Percentiles rank a stretch among this genome's conserved stretches.
Evolutionary conservation across 495 filamentous ascomycete genomes (phyloP).

Genomic region (Penicillium bialowiezense): DNA sequence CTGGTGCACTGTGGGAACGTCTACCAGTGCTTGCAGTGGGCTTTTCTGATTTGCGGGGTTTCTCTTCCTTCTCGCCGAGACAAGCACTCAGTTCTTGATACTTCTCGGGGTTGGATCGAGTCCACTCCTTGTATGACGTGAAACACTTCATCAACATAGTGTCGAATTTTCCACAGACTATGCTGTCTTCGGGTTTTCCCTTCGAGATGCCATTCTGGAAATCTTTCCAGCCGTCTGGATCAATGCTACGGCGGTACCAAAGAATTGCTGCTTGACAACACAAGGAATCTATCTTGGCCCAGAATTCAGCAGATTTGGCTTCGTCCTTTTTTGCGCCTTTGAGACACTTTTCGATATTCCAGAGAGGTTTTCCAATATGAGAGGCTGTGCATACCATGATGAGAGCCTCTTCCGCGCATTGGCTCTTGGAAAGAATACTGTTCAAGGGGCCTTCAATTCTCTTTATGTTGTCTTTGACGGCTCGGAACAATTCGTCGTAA

Average conservation of each 20-base stretch:
- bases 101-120: neutral
- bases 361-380: slow-evolving; percentile 10
- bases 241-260: neutral
- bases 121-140: neutral
- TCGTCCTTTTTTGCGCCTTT: neutral
- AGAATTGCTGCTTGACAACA: neutral
- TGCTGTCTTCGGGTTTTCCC: neutral
- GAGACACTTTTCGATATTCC: slow-evolving; percentile 1
- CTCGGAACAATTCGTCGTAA: slow-evolving; percentile 46
- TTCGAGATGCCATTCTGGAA: neutral
- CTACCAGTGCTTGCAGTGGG: neutral
- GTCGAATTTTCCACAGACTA: neutral
- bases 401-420: slow-evolving; percentile 43
- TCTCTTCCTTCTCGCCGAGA: neutral
- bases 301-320: neutral
- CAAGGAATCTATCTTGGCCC: neutral
- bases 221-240: neutral
- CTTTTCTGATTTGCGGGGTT: neutral
- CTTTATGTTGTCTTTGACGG: slow-evolving; percentile 36
- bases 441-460: slow-evolving; percentile 26
- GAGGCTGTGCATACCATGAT: slow-evolving; percentile 44
- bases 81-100: neutral
- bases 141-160: neutral
- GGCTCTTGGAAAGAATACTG: slow-evolving; percentile 39
- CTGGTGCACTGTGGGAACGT: no score